A percentile compares a stretch with the other conserved stretches of the same genome.
Evolutionary conservation across 176 grass and related monocot genomes (phyloP).

Genomic region (Aegilops sharonensis): DNA sequence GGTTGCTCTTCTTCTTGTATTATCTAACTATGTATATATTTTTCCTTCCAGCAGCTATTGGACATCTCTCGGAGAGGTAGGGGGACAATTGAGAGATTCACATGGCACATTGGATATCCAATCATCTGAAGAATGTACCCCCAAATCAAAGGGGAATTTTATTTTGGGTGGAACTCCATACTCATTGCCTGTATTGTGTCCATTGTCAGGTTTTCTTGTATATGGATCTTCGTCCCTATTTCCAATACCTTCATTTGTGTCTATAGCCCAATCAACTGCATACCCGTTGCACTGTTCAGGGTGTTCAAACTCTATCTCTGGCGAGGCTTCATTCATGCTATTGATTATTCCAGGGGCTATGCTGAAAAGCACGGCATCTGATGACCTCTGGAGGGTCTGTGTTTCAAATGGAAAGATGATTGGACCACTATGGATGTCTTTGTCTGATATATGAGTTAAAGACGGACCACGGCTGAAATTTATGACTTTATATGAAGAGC

Average conservation of each 20-base stretch:
- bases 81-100: constrained; percentile 41
- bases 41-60: constrained; percentile 32
- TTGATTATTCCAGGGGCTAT: constrained; percentile 44
- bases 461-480: constrained; percentile 30
- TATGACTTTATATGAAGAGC: constrained; percentile 40
- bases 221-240: constrained; percentile 20
- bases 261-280: constrained; percentile 25
- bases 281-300: constrained; percentile 38
- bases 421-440: constrained; percentile 39
- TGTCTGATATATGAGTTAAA: constrained; percentile 30
- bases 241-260: constrained; percentile 27
- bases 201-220: constrained; percentile 25
- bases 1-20: constrained; percentile 26
- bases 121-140: constrained; percentile 54
- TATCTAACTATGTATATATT: constrained; percentile 25
- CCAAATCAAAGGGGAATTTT: constrained; percentile 56
- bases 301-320: constrained; percentile 37
- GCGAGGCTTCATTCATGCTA: constrained; percentile 32
- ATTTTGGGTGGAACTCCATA: constrained; percentile 31
- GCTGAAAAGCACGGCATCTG: constrained; percentile 55
- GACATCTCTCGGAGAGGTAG: constrained; percentile 27
- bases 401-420: constrained; percentile 46
- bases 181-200: constrained; percentile 9
- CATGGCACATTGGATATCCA: constrained; percentile 60
- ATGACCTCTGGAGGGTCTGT: constrained; percentile 32